Conservation (phyloP, 2,329 filamentous ascomycete species). For the Conoideocrella luteorostrata region DNA sequence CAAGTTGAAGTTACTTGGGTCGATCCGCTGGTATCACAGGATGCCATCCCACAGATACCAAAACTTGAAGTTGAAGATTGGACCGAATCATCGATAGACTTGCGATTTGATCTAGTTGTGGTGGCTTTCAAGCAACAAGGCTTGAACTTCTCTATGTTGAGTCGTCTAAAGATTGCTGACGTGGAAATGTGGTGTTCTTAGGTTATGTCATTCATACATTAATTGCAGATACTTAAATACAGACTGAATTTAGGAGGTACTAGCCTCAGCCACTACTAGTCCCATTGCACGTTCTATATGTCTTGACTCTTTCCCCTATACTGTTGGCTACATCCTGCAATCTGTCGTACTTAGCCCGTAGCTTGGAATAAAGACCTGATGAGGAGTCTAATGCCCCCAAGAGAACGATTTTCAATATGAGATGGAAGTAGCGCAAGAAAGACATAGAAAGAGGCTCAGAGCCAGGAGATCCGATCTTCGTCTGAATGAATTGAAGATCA, state of each 20-base stretch:
- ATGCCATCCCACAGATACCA: constrained; percentile 32
- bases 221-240: no score
- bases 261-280: no score
- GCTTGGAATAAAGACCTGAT: constrained; percentile 17
- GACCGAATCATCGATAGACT: constrained; percentile 28
- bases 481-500: constrained; percentile 20
- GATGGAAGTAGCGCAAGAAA: constrained; percentile 30
- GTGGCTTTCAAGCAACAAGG: constrained; percentile 36
- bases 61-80: constrained; percentile 32
- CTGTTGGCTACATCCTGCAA: constrained; percentile 23
- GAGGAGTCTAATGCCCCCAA: constrained; percentile 25
- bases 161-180: constrained; percentile 24
- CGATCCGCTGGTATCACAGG: constrained; percentile 37
- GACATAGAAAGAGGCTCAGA: constrained; percentile 23
- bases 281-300: constrained; percentile 17
- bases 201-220: no score
- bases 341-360: constrained; percentile 24
- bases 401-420: constrained; percentile 27
- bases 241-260: no score
- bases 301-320: constrained; percentile 24
- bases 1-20: constrained; percentile 36
- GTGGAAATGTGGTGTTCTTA: constrained; percentile 34
- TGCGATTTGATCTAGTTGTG: constrained; percentile 35
- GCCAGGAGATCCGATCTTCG: constrained; percentile 11
- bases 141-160: constrained; percentile 33